These are phyloP conservation scores for Moesziomyces sp. DNA, from an alignment of 1,284 basidiomycete genomes.

Conservation along the genomic window DNA sequence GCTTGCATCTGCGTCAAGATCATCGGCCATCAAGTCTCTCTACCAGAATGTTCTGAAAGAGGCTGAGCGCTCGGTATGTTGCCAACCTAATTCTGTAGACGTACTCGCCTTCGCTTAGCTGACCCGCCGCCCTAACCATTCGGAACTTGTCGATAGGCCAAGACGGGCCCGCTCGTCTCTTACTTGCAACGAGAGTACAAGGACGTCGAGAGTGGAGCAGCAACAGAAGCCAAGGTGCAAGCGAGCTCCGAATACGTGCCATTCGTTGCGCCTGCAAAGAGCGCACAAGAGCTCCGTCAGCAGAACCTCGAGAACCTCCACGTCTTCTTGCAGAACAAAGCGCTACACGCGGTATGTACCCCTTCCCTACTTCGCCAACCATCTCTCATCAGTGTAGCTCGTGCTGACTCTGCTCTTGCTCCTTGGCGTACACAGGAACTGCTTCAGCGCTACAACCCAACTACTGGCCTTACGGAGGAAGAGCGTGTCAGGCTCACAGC, in stretches of 20 bases:
- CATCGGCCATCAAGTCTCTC: slow-evolving; percentile 25
- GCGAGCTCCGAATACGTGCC: slow-evolving; percentile 18
- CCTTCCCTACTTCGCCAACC: slow-evolving; percentile 12
- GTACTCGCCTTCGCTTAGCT: neutral
- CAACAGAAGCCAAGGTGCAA: neutral
- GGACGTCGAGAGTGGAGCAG: slow-evolving; percentile 3
- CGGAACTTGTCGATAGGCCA: slow-evolving; percentile 8
- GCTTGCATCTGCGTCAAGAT: slow-evolving; percentile 29
- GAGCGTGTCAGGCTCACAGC: slow-evolving; percentile 86
- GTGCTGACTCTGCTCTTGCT: slow-evolving; percentile 71
- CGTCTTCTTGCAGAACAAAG: slow-evolving; percentile 79
- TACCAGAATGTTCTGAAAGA: slow-evolving; percentile 34
- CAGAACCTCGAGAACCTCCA: slow-evolving; percentile 73
- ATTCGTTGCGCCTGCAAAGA: slow-evolving; percentile 30
- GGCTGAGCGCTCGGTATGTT: slow-evolving; percentile 30
- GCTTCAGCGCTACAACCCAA: slow-evolving; percentile 79
- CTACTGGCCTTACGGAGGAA: slow-evolving; percentile 79
- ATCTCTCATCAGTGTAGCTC: slow-evolving; percentile 2
- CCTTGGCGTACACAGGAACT: slow-evolving; percentile 71
- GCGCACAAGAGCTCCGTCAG: slow-evolving; percentile 21
- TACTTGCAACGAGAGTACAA: slow-evolving; percentile 35
- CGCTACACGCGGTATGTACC: slow-evolving; percentile 72
- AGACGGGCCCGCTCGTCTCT: slow-evolving; percentile 30
- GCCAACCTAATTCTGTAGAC: neutral
- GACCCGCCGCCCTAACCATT: neutral